These are phyloP conservation scores for Solanum piurae DNA, from an alignment of 257 asterid genomes.

Conservation along the genomic window DNA sequence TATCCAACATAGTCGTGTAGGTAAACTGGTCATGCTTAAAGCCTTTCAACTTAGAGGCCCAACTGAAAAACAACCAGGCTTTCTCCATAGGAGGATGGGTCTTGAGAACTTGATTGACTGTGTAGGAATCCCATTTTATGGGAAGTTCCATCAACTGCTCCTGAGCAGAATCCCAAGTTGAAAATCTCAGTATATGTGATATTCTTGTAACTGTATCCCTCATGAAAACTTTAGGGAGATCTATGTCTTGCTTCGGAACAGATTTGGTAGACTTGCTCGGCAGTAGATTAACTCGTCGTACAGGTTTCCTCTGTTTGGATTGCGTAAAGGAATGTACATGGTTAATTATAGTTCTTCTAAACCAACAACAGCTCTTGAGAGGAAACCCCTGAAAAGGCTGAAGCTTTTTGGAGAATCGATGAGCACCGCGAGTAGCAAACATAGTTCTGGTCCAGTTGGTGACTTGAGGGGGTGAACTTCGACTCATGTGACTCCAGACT, in stretches of 20 bases:
- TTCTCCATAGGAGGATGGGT: slow-evolving; percentile 92
- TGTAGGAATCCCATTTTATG: slow-evolving; percentile 79
- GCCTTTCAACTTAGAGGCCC: slow-evolving; percentile 46
- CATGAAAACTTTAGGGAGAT: slow-evolving; percentile 28
- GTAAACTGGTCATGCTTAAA: slow-evolving; percentile 91
- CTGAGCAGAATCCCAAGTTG: slow-evolving; percentile 79
- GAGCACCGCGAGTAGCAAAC: slow-evolving; percentile 20
- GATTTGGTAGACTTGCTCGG: slow-evolving; percentile 14
- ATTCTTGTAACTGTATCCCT: slow-evolving; percentile 42
- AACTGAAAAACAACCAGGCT: slow-evolving; percentile 89
- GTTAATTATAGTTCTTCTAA: background rate
- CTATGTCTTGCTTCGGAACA: slow-evolving; percentile 12
- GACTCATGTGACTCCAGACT: background rate
- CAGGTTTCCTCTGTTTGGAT: slow-evolving; percentile 13
- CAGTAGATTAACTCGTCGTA: slow-evolving; percentile 10
- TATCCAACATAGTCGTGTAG: slow-evolving; percentile 91
- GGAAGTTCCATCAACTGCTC: slow-evolving; percentile 43
- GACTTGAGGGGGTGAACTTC: background rate
- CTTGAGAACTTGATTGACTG: slow-evolving; percentile 82
- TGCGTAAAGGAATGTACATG: background rate
- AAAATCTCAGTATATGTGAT: slow-evolving; percentile 52
- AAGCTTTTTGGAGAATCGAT: slow-evolving; percentile 20
- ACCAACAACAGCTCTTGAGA: slow-evolving; percentile 11
- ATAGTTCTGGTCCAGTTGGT: slow-evolving; percentile 7
- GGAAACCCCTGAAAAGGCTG: slow-evolving; percentile 8